Base-by-base conservation (phyloP, 345 rosid species). In the Boechera stricta region DNA sequence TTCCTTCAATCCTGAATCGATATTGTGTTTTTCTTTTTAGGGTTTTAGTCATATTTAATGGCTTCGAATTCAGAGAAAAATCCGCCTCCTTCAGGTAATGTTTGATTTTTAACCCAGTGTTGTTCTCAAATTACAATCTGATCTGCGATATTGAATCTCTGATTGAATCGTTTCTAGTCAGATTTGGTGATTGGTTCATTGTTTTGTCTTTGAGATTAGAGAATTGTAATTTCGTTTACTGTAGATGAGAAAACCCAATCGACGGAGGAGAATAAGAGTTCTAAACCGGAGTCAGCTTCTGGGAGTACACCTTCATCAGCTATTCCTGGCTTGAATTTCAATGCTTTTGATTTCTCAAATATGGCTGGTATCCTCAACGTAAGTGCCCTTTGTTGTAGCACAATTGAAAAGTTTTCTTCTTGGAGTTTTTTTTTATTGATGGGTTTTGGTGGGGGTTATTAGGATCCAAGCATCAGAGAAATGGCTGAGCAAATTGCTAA, bases 401-500 rank as follows among this genome's bases (percentile, higher is more conserved):
- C 28, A 56, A 55, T 36, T 48, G 54, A 6, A 64, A 52, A 21
- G 7, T 29, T 64, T 3, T 35, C 2, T 52, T 64, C 5, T 69
- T 35, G 42, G 73, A 10, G 49, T 10, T 7, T 33, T 62, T 11
- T 42, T 62, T 16, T 18, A 32, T 41, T 74, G 65, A 79, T 75
- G 68, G 49, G 54, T 54, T 77, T 45, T 69, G 32, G 6, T 72
- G 15, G 48, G 38, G 0, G 0, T 13, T 10, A 5, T n/a, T 68
- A 95, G 99, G 99, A 95, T 77, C 99, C 97, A 1, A 95, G 96
- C 80, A 91, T 95, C 68, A 89, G 88, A 81, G 93, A 92, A 52
- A 68, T 95, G 75, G 98, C 97, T 68, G 98, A 91, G 80, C 97
- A 93, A 83, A 95, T 95, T 51, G 90, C 98, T 55, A 89, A 87